Percentiles rank a stretch among this genome's conserved stretches.
Conservation (phyloP, 305 asterid genomes). For the Stenogyne calaminthoides region DNA sequence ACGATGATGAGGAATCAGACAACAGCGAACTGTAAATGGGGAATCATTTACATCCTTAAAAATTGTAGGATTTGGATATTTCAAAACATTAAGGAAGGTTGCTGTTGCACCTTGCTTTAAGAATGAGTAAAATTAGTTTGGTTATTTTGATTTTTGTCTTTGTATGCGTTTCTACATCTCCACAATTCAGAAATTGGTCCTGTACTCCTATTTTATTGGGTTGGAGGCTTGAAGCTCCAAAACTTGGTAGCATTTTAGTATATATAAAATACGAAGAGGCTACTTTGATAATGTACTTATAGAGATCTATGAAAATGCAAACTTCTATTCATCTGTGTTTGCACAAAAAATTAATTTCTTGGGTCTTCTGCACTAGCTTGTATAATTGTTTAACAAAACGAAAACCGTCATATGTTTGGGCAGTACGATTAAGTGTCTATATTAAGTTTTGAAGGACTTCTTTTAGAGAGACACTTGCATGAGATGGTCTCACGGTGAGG, state of each 20-base stretch:
- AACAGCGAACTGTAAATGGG: slow-evolving; percentile 52
- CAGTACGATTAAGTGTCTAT: too few relatives aligned
- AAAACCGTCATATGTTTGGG: too few relatives aligned
- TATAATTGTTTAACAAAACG: too few relatives aligned
- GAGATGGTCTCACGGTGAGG: too few relatives aligned
- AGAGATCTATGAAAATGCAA: not conserved
- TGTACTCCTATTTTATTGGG: not conserved
- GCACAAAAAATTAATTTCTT: too few relatives aligned
- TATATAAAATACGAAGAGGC: not conserved
- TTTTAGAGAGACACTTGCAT: too few relatives aligned
- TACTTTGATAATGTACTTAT: not conserved
- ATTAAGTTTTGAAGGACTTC: too few relatives aligned
- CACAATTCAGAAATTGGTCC: not conserved
- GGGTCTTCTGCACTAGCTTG: too few relatives aligned
- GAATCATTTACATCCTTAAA: slow-evolving; percentile 21
- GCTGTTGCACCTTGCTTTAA: slow-evolving; percentile 18
- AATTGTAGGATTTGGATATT: slow-evolving; percentile 15
- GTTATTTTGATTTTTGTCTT: not conserved
- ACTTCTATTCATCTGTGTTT: too few relatives aligned
- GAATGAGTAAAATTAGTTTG: slow-evolving; percentile 23
- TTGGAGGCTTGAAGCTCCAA: not conserved
- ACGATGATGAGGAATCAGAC: slow-evolving; percentile 40
- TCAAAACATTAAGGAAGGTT: not conserved
- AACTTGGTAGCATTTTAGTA: slow-evolving; percentile 1
- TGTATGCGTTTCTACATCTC: slow-evolving; percentile 8